Conservation (phyloP, 2,329 filamentous ascomycete genomes). For the Domatiomyces globalis region DNA sequence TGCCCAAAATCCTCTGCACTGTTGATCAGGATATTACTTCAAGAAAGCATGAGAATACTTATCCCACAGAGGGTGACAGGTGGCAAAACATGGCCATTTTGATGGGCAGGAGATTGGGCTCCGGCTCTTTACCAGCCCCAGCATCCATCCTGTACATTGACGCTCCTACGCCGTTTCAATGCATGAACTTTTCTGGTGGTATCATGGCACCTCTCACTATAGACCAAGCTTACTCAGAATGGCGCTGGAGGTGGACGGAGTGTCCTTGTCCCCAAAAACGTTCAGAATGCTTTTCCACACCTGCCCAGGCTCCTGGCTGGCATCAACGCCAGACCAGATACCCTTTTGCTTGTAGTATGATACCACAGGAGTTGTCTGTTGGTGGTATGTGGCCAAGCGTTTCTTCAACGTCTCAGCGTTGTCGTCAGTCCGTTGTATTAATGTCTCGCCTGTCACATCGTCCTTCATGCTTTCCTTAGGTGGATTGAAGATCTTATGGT, state of each 20-base stretch:
- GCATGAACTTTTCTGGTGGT: neutral
- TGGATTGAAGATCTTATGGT: conserved; percentile 98
- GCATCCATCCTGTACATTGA: neutral
- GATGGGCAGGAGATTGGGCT: neutral
- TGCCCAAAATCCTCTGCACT: neutral
- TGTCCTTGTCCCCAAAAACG: conserved; percentile 55
- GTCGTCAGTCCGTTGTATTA: conserved; percentile 93
- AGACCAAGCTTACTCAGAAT: neutral
- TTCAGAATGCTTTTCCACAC: conserved; percentile 88
- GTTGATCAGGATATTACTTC: neutral
- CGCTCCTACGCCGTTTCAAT: neutral
- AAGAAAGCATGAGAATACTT: neutral
- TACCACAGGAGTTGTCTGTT: conserved; percentile 83
- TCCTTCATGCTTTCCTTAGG: conserved; percentile 90
- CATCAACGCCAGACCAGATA: conserved; percentile 92
- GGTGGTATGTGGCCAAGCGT: conserved; percentile 83
- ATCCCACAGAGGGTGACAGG: neutral
- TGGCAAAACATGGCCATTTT: neutral
- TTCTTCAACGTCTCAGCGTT: conserved; percentile 94
- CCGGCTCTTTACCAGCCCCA: neutral
- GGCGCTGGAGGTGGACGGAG: neutral
- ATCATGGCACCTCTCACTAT: neutral
- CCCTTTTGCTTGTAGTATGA: conserved; percentile 94
- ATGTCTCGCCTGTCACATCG: conserved; percentile 88
- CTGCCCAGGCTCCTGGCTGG: conserved; percentile 85